Conservation (phyloP, 306 rosid species). For the Rosa rugosa region DNA sequence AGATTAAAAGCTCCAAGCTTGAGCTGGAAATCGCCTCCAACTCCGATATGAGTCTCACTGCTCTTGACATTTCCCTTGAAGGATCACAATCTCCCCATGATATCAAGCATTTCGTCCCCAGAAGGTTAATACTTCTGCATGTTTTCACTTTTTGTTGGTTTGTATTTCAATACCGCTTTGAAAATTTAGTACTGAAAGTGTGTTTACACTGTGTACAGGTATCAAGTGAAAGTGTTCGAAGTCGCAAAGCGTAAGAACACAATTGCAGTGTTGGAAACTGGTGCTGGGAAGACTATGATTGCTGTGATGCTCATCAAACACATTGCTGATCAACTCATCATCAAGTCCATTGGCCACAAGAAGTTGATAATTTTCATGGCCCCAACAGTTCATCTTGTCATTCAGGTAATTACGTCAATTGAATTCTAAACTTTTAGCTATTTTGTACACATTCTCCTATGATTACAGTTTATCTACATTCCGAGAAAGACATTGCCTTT, state of each 20-base stretch:
- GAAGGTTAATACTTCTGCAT: conserved; percentile 48
- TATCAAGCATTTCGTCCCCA: conserved; percentile 41
- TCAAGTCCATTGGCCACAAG: conserved; percentile 40
- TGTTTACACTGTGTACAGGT: conserved; percentile 32
- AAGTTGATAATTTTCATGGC: conserved; percentile 72
- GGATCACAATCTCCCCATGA: conserved; percentile 11
- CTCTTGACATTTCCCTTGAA: conserved; percentile 15
- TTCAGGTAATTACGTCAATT: conserved; percentile 44
- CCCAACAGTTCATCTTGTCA: conserved; percentile 88
- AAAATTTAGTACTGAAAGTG: neutral
- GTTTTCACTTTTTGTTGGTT: neutral
- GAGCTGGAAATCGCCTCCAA: neutral
- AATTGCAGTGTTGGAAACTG: conserved; percentile 81
- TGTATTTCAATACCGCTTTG: neutral
- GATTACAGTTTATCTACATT: neutral
- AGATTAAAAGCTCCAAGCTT: neutral
- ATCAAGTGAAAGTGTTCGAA: conserved; percentile 64
- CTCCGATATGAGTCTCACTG: neutral
- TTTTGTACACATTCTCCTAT: neutral
- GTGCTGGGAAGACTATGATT: conserved; percentile 78
- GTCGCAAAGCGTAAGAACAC: conserved; percentile 67
- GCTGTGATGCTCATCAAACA: conserved; percentile 76
- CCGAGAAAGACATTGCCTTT: neutral
- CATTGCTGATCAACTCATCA: conserved; percentile 33
- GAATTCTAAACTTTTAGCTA: neutral